phyloP scores from a whole-genome alignment of 495 filamentous ascomycete genomes.

The Talaromyces wortmannii region DNA sequence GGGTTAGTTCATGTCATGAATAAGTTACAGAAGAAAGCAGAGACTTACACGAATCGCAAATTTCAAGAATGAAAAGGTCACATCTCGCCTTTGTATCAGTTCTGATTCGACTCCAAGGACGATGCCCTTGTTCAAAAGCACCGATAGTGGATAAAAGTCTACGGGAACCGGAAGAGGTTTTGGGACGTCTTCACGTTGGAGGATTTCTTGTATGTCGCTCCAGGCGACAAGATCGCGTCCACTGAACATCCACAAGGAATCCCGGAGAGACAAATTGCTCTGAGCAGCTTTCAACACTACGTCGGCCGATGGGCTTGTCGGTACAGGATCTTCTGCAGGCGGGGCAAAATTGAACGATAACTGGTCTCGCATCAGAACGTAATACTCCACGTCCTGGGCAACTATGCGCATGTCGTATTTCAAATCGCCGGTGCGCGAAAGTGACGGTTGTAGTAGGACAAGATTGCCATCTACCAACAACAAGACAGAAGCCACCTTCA shows the following conservation, averaged over 20 bases:
- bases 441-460: constrained; percentile 81
- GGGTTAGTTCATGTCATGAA: constrained; percentile 16
- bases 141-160: constrained; percentile 94
- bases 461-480: constrained; percentile 96
- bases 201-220: constrained; percentile 84
- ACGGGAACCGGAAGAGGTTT: constrained; percentile 45
- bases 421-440: constrained; percentile 65
- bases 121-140: constrained; percentile 77
- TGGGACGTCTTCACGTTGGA: constrained; percentile 46
- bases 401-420: constrained; percentile 99
- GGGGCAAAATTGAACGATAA: constrained; percentile 43
- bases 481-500: constrained; percentile 86
- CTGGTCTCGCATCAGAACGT: constrained; percentile 84
- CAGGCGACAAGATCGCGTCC: constrained; percentile 75
- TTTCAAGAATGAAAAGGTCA: constrained; percentile 79
- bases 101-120: constrained; percentile 88
- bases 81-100: constrained; percentile 81
- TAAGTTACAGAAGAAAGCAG: background rate
- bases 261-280: constrained; percentile 52
- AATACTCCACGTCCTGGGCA: constrained; percentile 93
- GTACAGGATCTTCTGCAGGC: constrained; percentile 34
- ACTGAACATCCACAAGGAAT: constrained; percentile 94
- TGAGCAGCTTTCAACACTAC: constrained; percentile 34
- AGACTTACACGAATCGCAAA: constrained; percentile 68
- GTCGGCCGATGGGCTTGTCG: constrained; percentile 45